Conservation (phyloP, 345 rosid genomes). For the Microthlaspi erraticum region DNA sequence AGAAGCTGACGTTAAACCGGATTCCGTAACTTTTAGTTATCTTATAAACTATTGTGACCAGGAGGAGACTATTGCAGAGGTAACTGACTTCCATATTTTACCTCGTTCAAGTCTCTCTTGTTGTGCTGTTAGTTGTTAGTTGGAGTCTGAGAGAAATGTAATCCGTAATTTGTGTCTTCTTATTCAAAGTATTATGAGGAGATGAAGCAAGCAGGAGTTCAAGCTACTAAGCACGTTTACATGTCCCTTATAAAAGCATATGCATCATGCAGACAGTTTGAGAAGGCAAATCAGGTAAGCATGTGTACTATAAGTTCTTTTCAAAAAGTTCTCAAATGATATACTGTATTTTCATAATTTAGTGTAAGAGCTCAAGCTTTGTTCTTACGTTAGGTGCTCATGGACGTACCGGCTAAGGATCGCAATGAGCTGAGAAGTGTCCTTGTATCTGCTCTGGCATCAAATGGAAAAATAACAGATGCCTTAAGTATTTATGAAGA, state of each 20-base stretch:
- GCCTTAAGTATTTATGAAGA: conserved; percentile 69
- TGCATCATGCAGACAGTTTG: conserved; percentile 68
- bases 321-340: conserved; percentile 1
- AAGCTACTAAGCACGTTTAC: conserved; percentile 56
- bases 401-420: conserved; percentile 51
- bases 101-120: not conserved
- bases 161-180: conserved; percentile 11
- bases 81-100: conserved; percentile 42
- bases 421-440: conserved; percentile 66
- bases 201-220: conserved; percentile 52
- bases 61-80: conserved; percentile 73
- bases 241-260: conserved; percentile 80
- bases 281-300: conserved; percentile 84
- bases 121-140: conserved; percentile 37
- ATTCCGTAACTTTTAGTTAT: conserved; percentile 68
- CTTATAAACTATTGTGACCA: conserved; percentile 58
- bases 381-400: conserved; percentile 59
- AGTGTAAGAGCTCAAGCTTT: conserved; percentile 25
- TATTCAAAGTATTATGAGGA: conserved; percentile 61
- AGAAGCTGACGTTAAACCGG: conserved; percentile 65
- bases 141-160: conserved; percentile 5
- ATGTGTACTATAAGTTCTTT: conserved; percentile 10
- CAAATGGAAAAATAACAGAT: conserved; percentile 63
- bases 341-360: not conserved
- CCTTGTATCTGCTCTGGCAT: conserved; percentile 75